Evolutionary conservation across 2,329 filamentous ascomycete species (phyloP).

Genomic region (Colletotrichum sp.): DNA sequence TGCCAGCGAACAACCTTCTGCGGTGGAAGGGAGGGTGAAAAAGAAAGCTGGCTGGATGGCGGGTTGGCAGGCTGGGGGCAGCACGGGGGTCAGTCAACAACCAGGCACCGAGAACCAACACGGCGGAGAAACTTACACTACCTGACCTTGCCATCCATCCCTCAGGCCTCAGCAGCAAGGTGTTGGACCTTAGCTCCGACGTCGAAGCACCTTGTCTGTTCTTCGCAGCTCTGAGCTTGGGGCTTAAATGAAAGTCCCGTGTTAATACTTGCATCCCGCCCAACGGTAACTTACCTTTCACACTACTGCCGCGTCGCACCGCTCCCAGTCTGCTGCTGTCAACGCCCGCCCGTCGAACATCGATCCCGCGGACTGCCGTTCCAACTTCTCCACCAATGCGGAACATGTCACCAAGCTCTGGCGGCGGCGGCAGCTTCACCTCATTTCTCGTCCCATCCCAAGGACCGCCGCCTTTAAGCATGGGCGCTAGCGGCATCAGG

Average conservation of each 20-base stretch:
- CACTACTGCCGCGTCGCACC: background rate
- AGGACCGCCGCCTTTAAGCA: slow-evolving; percentile 14
- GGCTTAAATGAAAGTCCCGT: background rate
- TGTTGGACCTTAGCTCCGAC: background rate
- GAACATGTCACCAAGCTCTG: slow-evolving; percentile 8
- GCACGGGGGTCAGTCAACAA: background rate
- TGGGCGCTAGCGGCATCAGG: slow-evolving; percentile 16
- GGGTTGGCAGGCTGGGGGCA: background rate
- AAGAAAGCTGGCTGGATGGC: background rate
- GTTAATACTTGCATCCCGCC: background rate
- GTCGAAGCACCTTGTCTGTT: background rate
- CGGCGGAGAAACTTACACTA: slow-evolving; percentile 4
- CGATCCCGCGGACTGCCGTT: slow-evolving; percentile 12
- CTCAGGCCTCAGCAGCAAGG: background rate
- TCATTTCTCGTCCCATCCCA: slow-evolving; percentile 21
- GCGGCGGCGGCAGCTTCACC: background rate
- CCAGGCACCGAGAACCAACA: slow-evolving; percentile 8
- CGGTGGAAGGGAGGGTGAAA: background rate
- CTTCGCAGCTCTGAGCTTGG: background rate
- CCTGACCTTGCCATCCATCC: background rate
- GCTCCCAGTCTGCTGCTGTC: slow-evolving; percentile 1
- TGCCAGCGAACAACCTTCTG: background rate
- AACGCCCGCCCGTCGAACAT: background rate
- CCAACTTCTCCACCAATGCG: background rate
- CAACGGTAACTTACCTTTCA: background rate